These are phyloP conservation scores for Aspergillus fischeri DNA, from an alignment of 2,329 filamentous ascomycete species.

Conservation along the genomic window DNA sequence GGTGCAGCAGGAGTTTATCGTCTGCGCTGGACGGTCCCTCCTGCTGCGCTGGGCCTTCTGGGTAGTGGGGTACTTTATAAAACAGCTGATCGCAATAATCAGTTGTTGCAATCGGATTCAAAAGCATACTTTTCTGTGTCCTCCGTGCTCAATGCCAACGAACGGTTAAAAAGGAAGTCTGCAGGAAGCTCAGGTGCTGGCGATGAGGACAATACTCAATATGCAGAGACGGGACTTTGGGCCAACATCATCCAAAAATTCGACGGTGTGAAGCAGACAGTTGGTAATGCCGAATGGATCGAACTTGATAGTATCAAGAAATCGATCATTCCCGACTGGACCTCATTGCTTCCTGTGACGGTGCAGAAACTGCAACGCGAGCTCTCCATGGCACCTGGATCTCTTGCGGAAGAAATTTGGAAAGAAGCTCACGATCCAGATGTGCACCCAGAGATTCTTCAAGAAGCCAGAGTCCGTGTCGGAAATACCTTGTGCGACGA, in stretches of 20 bases:
- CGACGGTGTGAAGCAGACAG: slow-evolving; percentile 36
- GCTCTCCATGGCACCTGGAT: slow-evolving; percentile 80
- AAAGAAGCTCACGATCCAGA: slow-evolving; percentile 78
- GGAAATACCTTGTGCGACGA: slow-evolving; percentile 77
- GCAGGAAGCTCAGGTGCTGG: slow-evolving; percentile 14
- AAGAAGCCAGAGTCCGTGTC: slow-evolving; percentile 75
- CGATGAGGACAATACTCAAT: slow-evolving; percentile 4
- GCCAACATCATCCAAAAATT: slow-evolving; percentile 49
- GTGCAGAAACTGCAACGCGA: slow-evolving; percentile 81
- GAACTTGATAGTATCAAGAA: slow-evolving; percentile 58
- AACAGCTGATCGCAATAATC: slow-evolving; percentile 23
- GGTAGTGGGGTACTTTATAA: slow-evolving; percentile 23
- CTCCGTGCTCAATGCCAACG: slow-evolving; percentile 7
- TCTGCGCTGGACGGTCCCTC: slow-evolving; percentile 34
- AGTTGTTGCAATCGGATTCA: slow-evolving; percentile 16
- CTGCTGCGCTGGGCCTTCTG: slow-evolving; percentile 28
- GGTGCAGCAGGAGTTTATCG: slow-evolving; percentile 29
- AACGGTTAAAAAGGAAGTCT: slow-evolving; percentile 7
- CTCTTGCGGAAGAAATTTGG: slow-evolving; percentile 91
- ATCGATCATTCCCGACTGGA: slow-evolving; percentile 78
- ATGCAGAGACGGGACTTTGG: slow-evolving; percentile 39
- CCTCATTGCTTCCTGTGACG: slow-evolving; percentile 68
- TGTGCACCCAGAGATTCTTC: slow-evolving; percentile 81
- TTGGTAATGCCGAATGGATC: slow-evolving; percentile 40
- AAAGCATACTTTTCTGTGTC: slow-evolving; percentile 23